Percentiles rank a stretch among this genome's conserved stretches.
Conservation (phyloP, 2,329 filamentous ascomycete genomes). For the Ceratocystis huliohia region DNA sequence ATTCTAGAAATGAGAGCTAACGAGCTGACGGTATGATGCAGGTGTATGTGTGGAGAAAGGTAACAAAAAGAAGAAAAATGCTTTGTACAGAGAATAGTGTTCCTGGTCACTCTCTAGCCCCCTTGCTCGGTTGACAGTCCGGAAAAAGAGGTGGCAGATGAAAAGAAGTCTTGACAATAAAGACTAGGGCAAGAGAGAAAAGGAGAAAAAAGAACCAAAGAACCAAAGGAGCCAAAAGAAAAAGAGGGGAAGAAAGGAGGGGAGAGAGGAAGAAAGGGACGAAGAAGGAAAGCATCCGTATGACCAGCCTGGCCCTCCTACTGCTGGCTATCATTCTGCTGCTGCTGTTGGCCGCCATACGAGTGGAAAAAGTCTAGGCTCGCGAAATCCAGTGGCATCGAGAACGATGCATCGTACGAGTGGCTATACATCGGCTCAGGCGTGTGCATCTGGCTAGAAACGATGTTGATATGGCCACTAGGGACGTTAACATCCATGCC, state of each 20-base stretch:
- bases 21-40: slow-evolving; percentile 7
- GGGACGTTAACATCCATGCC: background rate
- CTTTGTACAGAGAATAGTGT: slow-evolving; percentile 23
- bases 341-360: background rate
- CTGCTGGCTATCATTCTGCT: background rate
- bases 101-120: background rate
- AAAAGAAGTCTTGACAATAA: background rate
- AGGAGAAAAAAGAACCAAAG: background rate
- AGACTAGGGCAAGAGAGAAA: background rate
- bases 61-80: slow-evolving; percentile 25
- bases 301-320: background rate
- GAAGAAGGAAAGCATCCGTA: background rate
- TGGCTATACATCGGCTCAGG: background rate
- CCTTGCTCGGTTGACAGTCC: background rate
- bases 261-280: background rate
- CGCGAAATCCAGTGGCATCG: background rate
- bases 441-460: background rate
- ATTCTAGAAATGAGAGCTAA: slow-evolving; percentile 23
- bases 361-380: background rate
- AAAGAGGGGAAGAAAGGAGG: background rate
- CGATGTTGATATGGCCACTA: background rate
- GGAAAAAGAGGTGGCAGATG: background rate
- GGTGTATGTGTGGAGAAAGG: slow-evolving; percentile 25
- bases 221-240: background rate
- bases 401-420: background rate